These are phyloP conservation scores for Talaromyces rugulosus DNA, from an alignment of 2,329 filamentous ascomycete genomes.

Conservation along the genomic window DNA sequence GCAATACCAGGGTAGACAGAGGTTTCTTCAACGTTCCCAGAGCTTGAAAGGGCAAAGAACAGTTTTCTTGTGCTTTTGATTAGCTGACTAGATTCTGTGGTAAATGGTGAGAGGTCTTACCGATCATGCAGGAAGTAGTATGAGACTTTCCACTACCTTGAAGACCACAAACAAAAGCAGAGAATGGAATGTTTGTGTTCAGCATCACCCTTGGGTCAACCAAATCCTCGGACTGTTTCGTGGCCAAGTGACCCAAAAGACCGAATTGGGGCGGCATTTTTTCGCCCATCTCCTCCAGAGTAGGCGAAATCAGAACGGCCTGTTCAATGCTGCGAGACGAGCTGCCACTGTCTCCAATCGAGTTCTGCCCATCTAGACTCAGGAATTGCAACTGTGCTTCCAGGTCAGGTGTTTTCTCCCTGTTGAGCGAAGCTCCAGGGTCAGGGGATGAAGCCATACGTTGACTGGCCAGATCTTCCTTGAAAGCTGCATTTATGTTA, in stretches of 20 bases:
- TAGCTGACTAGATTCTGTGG: slow-evolving; percentile 6
- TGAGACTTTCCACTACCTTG: slow-evolving; percentile 62
- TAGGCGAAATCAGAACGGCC: slow-evolving; percentile 11
- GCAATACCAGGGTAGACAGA: slow-evolving; percentile 52
- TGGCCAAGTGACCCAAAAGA: slow-evolving; percentile 11
- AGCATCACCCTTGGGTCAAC: slow-evolving; percentile 13
- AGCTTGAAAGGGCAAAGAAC: slow-evolving; percentile 15
- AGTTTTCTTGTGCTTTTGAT: slow-evolving; percentile 9
- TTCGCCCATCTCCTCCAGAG: slow-evolving; percentile 9
- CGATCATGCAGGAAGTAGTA: slow-evolving; percentile 56
- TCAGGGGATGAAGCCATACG: background rate
- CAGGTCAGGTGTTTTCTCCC: slow-evolving; percentile 6
- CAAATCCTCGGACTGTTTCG: slow-evolving; percentile 9
- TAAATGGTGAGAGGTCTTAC: slow-evolving; percentile 31
- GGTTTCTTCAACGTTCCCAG: slow-evolving; percentile 45
- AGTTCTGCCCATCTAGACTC: slow-evolving; percentile 7
- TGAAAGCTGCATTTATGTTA: slow-evolving; percentile 11
- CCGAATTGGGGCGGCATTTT: slow-evolving; percentile 12
- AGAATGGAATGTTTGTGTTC: slow-evolving; percentile 13
- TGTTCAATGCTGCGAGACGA: slow-evolving; percentile 8
- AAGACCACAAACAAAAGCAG: slow-evolving; percentile 57
- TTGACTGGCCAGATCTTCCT: slow-evolving; percentile 11
- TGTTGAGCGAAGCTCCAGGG: background rate
- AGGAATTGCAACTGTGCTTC: slow-evolving; percentile 12
- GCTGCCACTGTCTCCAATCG: background rate